Evolutionary conservation across 2,329 filamentous ascomycete species (phyloP), one percentile per base, ranked within the genome.

Genomic region (Diaporthe caulivora): DNA sequence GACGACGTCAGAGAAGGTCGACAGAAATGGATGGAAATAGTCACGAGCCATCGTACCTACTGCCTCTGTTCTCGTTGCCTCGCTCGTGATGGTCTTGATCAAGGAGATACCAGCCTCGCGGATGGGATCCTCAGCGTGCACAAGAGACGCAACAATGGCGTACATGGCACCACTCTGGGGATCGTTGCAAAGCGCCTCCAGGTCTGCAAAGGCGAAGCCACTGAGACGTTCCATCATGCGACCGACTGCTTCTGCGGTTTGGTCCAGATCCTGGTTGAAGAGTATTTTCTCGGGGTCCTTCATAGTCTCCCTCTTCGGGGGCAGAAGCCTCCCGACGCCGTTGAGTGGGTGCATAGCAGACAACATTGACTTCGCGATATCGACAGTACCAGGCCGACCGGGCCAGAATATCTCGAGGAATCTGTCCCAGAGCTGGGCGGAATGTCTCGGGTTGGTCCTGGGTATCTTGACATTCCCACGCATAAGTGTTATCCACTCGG

Each of bases 101-200:
- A 98, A 85, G 77, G 95, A 93, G 9, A 95, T 89, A 1, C 94
- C 92, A 21, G 94, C 93, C 80, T 95, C 92, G 75, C 94, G 95
- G 44, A 97, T 92, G 73, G 92, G 89, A 72, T 93, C 87, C 77
- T 97, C 92, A 21, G 94, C 94, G 55, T 95, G 95, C 72, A 98
- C 91, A 9, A 98, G 90, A 24, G 94, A 89, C 6, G 93, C 92
- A 58, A 98, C 91, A 54, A 98, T 88, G 49, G 94, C 91, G 76
- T 92, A 91, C 74, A 94, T 93, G 9, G 92, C 77, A n/a, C 76
- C 75, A 70, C 77, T 92, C 54, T 91, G 85, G 26, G 90, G 88
- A 72, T 92, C 91, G 69, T 89, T 86, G 78, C 94, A 94, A 15
- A 98, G 84, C 31, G 88, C 85, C 72, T 91, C 88, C 53, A 98